Percentiles rank a stretch among this genome's conserved stretches.
phyloP scores from a whole-genome alignment of 148 eudicot species.

The Talinum fruticosum region DNA sequence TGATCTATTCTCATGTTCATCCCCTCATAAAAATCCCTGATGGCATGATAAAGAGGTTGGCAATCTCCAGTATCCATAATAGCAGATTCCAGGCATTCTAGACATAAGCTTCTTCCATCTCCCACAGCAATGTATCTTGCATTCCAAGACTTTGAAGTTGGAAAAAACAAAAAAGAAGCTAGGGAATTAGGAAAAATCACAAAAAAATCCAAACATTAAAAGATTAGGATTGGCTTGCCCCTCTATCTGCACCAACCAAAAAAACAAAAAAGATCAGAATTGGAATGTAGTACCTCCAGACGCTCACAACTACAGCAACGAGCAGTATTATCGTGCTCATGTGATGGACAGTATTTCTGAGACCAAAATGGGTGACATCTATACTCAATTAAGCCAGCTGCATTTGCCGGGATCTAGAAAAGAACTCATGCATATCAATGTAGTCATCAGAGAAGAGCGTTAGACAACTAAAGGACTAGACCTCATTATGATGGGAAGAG shows the following conservation, averaged over 20 bases:
- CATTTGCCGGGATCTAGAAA: conserved; percentile 84
- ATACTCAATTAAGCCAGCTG: conserved; percentile 88
- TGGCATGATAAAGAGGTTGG: conserved; percentile 89
- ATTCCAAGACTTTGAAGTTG: conserved; percentile 56
- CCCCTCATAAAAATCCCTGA: conserved; percentile 95
- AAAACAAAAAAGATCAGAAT: too few species aligned
- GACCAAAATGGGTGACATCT: conserved; percentile 98
- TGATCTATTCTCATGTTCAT: conserved; percentile 95
- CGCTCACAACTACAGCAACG: conserved; percentile 99
- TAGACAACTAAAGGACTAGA: neutral
- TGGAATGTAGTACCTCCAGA: conserved; percentile 88
- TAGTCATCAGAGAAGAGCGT: neutral
- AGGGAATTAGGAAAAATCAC: neutral
- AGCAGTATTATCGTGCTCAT: conserved; percentile 81
- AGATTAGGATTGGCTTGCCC: too few species aligned
- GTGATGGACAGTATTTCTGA: conserved; percentile 96
- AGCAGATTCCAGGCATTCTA: conserved; percentile 96
- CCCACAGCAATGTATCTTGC: conserved; percentile 69
- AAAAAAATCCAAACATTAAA: neutral
- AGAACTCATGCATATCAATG: neutral
- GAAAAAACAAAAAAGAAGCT: conserved; percentile 10
- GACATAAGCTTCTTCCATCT: conserved; percentile 88
- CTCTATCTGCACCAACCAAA: too few species aligned
- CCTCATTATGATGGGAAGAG: neutral
- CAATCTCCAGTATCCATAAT: conserved; percentile 98